A percentile compares a stretch with the other conserved stretches of the same genome.
These are phyloP conservation scores for Pichia sp. DNA, from an alignment of 1,139 yeast genomes.

Conservation along the genomic window DNA sequence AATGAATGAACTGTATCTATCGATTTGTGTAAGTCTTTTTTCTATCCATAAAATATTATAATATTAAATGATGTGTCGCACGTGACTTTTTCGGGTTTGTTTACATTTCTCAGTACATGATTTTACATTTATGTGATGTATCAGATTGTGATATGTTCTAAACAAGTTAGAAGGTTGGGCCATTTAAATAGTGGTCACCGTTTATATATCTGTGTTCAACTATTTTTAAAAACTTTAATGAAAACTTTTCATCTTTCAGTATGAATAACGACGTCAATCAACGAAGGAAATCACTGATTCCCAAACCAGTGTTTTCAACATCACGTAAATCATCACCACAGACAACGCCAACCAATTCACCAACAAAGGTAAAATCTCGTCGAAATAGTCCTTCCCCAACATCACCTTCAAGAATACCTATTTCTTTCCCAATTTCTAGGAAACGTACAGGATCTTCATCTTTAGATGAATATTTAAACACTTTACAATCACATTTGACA, in stretches of 20 bases:
- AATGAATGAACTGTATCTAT: background rate
- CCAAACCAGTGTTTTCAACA: conserved; percentile 4
- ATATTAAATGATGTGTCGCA: no score
- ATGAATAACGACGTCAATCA: background rate
- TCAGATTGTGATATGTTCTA: no score
- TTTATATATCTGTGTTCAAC: no score
- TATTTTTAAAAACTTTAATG: no score
- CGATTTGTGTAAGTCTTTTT: no score
- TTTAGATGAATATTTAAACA: conserved; percentile 6
- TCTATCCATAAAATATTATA: no score
- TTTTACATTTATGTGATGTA: no score
- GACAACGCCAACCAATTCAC: conserved; percentile 9
- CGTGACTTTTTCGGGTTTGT: background rate
- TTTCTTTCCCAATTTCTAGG: background rate
- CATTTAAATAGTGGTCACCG: no score
- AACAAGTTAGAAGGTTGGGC: no score
- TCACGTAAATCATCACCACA: conserved; percentile 3
- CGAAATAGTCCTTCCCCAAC: background rate
- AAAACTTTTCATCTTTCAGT: background rate
- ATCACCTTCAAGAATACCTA: conserved; percentile 11
- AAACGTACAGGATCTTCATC: conserved; percentile 2
- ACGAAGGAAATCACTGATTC: conserved; percentile 12
- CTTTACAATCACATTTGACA: conserved; percentile 5
- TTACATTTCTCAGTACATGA: no score
- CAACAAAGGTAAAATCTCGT: background rate